phyloP scores from a whole-genome alignment of 768 basidiomycete species.

The Termitomyces sp. region DNA sequence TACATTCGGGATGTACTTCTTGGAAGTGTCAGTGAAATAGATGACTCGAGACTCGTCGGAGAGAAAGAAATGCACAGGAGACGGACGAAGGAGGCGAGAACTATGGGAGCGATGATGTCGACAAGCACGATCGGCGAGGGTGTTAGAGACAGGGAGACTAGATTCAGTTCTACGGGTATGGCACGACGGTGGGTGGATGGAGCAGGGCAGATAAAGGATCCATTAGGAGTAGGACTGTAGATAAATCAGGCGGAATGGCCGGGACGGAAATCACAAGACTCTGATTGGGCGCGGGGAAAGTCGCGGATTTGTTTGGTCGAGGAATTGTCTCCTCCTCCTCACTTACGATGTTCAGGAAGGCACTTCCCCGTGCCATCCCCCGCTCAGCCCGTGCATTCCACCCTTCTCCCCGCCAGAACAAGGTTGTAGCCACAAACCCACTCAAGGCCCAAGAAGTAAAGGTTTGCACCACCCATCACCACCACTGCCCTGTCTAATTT shows the following conservation, averaged over 20 bases:
- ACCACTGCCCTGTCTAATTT: slow-evolving; percentile 11
- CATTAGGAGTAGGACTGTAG: slow-evolving; percentile 28
- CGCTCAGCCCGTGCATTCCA: slow-evolving; percentile 58
- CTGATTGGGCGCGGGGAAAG: slow-evolving; percentile 26
- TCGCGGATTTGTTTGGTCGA: slow-evolving; percentile 13
- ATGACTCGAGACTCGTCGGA: slow-evolving; percentile 61
- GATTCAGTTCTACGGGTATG: slow-evolving; percentile 29
- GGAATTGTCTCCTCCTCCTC: slow-evolving; percentile 15
- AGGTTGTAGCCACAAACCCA: slow-evolving; percentile 65
- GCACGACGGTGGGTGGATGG: slow-evolving; percentile 22
- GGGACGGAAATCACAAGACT: slow-evolving; percentile 31
- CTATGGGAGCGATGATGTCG: slow-evolving; percentile 10
- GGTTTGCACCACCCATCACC: slow-evolving; percentile 34
- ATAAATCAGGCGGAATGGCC: slow-evolving; percentile 11
- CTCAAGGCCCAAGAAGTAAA: slow-evolving; percentile 79
- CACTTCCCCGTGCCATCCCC: slow-evolving; percentile 46
- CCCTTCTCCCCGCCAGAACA: slow-evolving; percentile 51
- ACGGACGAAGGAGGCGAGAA: slow-evolving; percentile 1
- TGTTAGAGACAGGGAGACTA: slow-evolving; percentile 49
- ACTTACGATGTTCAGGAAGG: slow-evolving; percentile 57
- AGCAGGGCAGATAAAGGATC: slow-evolving; percentile 32
- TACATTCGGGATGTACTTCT: slow-evolving; percentile 74
- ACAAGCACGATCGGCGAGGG: slow-evolving; percentile 4
- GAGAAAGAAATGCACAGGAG: slow-evolving; percentile 32
- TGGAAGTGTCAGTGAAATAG: slow-evolving; percentile 46